phyloP scores from a whole-genome alignment of 2,329 filamentous ascomycete species.

The Periconia sp. region DNA sequence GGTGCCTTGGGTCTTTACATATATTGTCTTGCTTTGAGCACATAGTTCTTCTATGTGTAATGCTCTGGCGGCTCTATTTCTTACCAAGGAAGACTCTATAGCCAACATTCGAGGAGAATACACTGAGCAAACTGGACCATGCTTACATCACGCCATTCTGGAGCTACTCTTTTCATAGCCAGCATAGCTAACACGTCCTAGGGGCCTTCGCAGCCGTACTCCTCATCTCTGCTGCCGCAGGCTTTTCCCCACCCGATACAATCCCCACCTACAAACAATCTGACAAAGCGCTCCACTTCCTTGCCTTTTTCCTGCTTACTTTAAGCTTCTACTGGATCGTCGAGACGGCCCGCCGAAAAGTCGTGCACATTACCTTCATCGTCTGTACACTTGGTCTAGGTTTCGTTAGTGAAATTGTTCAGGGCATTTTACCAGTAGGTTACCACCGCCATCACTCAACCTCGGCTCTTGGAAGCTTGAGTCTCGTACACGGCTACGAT shows the following conservation, averaged over 20 bases:
- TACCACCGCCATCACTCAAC: too few species aligned
- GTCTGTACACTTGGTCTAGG: slow-evolving; percentile 77
- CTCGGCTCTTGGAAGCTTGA: too few species aligned
- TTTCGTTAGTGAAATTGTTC: slow-evolving; percentile 77
- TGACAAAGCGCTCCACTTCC: slow-evolving; percentile 86
- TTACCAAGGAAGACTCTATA: too few species aligned
- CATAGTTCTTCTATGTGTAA: too few species aligned
- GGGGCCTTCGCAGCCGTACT: slow-evolving; percentile 62
- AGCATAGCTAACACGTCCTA: slow-evolving; percentile 21
- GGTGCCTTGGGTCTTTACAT: too few species aligned
- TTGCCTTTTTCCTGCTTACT: slow-evolving; percentile 91
- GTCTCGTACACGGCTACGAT: too few species aligned
- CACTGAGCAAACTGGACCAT: too few species aligned
- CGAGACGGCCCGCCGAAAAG: slow-evolving; percentile 85
- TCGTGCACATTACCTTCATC: slow-evolving; percentile 80
- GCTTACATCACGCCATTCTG: too few species aligned
- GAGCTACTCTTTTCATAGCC: too few species aligned
- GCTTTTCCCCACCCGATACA: slow-evolving; percentile 65
- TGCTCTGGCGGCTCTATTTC: too few species aligned
- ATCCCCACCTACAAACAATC: slow-evolving; percentile 68
- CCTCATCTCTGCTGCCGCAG: slow-evolving; percentile 72
- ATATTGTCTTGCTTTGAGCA: too few species aligned
- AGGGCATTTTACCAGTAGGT: slow-evolving; percentile 69
- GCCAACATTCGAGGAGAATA: too few species aligned
- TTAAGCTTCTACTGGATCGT: slow-evolving; percentile 94